Evolutionary conservation across 257 asterid genomes (phyloP).

Genomic region (Linderniella brevidens): DNA sequence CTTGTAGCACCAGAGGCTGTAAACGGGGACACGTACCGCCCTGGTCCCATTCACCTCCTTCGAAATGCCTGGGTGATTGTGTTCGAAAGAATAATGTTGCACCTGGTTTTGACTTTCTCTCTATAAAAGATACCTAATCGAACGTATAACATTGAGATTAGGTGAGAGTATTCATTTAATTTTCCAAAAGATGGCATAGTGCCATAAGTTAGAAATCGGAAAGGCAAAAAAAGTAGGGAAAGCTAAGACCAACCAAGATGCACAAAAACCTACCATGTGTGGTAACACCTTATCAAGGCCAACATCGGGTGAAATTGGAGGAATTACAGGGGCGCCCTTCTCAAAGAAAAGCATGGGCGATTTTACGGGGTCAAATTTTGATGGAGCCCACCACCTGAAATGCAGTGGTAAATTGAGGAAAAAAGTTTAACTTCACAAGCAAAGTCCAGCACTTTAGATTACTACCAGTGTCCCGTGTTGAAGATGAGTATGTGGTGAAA

Average conservation of each 20-base stretch:
- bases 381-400: conserved; percentile 97
- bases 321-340: conserved; percentile 59
- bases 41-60: conserved; percentile 95
- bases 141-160: conserved; percentile 7
- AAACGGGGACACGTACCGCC: conserved; percentile 78
- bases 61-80: conserved; percentile 89
- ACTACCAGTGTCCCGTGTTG: conserved; percentile 97
- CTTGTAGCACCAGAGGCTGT: conserved; percentile 46
- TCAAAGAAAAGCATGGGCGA: conserved; percentile 90
- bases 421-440: conserved; percentile 2
- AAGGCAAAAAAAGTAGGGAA: too few species aligned
- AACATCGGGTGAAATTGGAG: conserved; percentile 47
- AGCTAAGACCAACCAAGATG: too few species aligned
- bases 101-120: conserved; percentile 29
- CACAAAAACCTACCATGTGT: conserved; percentile 59
- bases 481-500: conserved; percentile 74
- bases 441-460: too few species aligned
- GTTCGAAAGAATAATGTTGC: conserved; percentile 54
- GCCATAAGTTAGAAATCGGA: not conserved
- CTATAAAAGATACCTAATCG: conserved; percentile 38
- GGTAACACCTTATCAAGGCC: conserved; percentile 69
- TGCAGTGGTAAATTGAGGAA: conserved; percentile 13
- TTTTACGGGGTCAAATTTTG: conserved; percentile 85
- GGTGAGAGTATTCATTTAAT: too few species aligned
- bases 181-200: not conserved